These are phyloP conservation scores for Tetracladium setigerum DNA, from an alignment of 495 filamentous ascomycete species.

Conservation along the genomic window DNA sequence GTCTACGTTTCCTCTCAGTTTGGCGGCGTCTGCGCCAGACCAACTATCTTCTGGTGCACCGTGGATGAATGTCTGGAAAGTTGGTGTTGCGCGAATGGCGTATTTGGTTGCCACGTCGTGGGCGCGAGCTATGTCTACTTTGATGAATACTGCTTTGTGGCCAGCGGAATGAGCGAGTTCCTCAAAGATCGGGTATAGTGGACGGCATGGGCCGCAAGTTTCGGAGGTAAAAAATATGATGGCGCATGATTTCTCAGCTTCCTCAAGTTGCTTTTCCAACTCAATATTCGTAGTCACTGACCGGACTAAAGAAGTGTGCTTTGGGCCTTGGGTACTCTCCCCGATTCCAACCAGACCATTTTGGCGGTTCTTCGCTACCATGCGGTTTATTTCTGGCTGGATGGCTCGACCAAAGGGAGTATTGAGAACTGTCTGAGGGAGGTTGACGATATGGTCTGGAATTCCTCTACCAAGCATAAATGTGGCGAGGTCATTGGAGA, in stretches of 20 bases:
- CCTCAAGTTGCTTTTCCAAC: constrained; percentile 50
- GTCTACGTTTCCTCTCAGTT: constrained; percentile 64
- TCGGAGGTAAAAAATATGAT: constrained; percentile 90
- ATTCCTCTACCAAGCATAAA: constrained; percentile 89
- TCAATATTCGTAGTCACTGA: constrained; percentile 37
- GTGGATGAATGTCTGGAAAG: constrained; percentile 81
- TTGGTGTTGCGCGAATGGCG: constrained; percentile 69
- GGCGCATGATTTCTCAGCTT: constrained; percentile 58
- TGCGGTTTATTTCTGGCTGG: constrained; percentile 67
- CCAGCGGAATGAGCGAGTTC: constrained; percentile 68
- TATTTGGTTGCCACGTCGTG: constrained; percentile 61
- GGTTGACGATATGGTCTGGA: constrained; percentile 77
- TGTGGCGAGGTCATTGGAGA: constrained; percentile 86
- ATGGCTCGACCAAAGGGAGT: constrained; percentile 92
- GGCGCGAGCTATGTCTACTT: constrained; percentile 67
- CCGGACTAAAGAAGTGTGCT: constrained; percentile 26
- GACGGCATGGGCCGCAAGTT: constrained; percentile 79
- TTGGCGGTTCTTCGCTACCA: constrained; percentile 63
- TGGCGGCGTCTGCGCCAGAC: constrained; percentile 63
- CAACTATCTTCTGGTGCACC: constrained; percentile 73
- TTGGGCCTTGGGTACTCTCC: constrained; percentile 24
- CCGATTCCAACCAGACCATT: constrained; percentile 44
- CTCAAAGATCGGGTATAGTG: constrained; percentile 77
- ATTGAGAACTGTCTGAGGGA: constrained; percentile 78
- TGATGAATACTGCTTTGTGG: constrained; percentile 66